Conservation (phyloP, 78 protist genomes). For the Monosiga brevicollis region DNA sequence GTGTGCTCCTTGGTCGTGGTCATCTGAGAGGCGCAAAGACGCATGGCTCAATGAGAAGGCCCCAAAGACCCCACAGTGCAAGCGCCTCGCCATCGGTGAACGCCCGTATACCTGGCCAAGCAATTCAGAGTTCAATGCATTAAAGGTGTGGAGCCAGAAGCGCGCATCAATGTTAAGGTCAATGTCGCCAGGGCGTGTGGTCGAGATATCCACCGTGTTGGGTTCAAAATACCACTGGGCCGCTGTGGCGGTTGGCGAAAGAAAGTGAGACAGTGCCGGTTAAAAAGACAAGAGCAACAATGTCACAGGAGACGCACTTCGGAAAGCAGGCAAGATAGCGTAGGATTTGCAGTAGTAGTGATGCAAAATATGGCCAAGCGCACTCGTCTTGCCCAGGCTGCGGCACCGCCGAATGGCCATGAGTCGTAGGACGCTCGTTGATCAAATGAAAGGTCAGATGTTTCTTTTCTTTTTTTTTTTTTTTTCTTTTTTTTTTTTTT, state of each 20-base stretch:
- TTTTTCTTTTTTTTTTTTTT: too few species aligned
- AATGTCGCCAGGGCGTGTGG: background rate
- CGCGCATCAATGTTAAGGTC: background rate
- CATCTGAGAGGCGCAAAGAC: too few species aligned
- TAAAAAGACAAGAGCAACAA: too few species aligned
- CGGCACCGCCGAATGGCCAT: too few species aligned
- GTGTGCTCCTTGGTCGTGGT: background rate
- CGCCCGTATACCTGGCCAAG: background rate
- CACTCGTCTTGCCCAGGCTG: too few species aligned
- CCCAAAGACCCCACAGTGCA: background rate
- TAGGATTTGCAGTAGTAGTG: too few species aligned
- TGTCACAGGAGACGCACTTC: too few species aligned
- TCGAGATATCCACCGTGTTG: background rate
- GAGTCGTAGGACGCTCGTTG: too few species aligned
- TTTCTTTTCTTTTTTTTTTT: too few species aligned
- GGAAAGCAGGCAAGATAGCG: too few species aligned
- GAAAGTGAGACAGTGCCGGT: background rate
- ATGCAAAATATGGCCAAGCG: too few species aligned
- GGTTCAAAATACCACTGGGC: background rate
- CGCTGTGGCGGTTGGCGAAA: background rate
- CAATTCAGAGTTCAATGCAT: background rate
- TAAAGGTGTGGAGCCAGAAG: background rate
- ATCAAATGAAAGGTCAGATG: too few species aligned
- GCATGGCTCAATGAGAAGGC: background rate
- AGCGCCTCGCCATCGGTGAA: background rate